Conservation (phyloP, 305 asterid genomes). For the Caryopteris hybrid region DNA sequence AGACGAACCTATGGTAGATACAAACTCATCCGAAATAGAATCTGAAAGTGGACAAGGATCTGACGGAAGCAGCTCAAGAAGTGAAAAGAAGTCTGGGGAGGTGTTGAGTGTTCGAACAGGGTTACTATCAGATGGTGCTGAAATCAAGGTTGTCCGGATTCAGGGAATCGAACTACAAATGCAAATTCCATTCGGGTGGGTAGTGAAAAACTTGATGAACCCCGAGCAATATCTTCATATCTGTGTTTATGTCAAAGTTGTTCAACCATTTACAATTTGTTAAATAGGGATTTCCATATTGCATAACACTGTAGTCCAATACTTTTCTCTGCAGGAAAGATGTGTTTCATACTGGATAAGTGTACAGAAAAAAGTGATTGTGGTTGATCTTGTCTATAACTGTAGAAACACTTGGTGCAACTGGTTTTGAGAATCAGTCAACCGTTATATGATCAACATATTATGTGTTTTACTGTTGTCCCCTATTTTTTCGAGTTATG, state of each 20-base stretch:
- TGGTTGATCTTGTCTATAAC: not conserved
- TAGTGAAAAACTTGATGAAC: conserved; percentile 83
- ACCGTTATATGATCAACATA: not conserved
- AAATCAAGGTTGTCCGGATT: conserved; percentile 67
- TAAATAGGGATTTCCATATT: not conserved
- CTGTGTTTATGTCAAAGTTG: conserved; percentile 61
- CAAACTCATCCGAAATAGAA: conserved; percentile 19
- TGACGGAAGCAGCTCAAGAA: conserved; percentile 33
- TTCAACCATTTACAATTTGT: conserved; percentile 33
- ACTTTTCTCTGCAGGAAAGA: conserved; percentile 2
- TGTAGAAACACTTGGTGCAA: not conserved
- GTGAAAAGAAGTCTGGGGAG: conserved; percentile 35
- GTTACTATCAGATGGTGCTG: conserved; percentile 37
- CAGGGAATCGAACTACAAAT: conserved; percentile 84
- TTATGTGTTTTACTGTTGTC: not conserved
- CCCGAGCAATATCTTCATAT: conserved; percentile 93
- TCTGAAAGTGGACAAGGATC: conserved; percentile 41
- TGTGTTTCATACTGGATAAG: not conserved
- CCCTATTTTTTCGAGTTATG: not conserved
- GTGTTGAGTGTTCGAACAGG: conserved; percentile 16
- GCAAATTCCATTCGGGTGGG: conserved; percentile 91
- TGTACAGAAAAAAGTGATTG: conserved; percentile 14
- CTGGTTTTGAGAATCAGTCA: not conserved
- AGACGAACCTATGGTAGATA: conserved; percentile 23
- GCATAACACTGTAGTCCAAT: not conserved